Percentiles rank a stretch among this genome's conserved stretches.
Evolutionary conservation across 2,329 filamentous ascomycete species (phyloP).

Genomic region (Talaromyces piceae): DNA sequence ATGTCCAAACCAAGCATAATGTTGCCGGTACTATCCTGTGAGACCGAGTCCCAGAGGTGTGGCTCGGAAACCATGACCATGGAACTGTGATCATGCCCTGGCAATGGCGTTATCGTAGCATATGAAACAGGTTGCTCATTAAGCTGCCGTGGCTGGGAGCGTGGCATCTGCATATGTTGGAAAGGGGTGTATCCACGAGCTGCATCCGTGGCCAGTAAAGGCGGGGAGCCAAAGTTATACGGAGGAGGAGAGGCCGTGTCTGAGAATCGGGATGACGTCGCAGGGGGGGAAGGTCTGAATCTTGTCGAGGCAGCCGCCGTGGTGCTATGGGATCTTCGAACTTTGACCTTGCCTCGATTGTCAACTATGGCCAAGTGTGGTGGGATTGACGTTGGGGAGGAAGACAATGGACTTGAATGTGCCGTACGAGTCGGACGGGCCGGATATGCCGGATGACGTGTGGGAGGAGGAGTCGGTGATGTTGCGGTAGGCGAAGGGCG

Average conservation of each 20-base stretch:
- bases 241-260: not conserved
- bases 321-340: not conserved
- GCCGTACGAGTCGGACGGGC: too few species aligned
- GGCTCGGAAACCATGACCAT: not conserved
- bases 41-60: not conserved
- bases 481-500: not conserved
- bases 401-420: not conserved
- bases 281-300: not conserved
- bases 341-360: not conserved
- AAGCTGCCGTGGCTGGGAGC: not conserved
- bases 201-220: not conserved
- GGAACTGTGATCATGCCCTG: not conserved
- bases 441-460: too few species aligned
- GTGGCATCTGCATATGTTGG: not conserved
- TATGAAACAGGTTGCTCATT: not conserved
- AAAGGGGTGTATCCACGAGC: not conserved
- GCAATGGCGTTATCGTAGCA: not conserved
- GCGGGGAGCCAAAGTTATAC: not conserved
- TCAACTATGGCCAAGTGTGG: not conserved
- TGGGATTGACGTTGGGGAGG: not conserved
- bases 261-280: not conserved
- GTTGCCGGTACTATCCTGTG: not conserved
- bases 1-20: not conserved
- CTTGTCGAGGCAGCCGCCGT: not conserved
- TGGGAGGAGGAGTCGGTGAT: not conserved